A percentile compares a stretch with the other conserved stretches of the same genome.
phyloP scores from a whole-genome alignment of 2,329 filamentous ascomycete species.

The Xylariaceae sp. region DNA sequence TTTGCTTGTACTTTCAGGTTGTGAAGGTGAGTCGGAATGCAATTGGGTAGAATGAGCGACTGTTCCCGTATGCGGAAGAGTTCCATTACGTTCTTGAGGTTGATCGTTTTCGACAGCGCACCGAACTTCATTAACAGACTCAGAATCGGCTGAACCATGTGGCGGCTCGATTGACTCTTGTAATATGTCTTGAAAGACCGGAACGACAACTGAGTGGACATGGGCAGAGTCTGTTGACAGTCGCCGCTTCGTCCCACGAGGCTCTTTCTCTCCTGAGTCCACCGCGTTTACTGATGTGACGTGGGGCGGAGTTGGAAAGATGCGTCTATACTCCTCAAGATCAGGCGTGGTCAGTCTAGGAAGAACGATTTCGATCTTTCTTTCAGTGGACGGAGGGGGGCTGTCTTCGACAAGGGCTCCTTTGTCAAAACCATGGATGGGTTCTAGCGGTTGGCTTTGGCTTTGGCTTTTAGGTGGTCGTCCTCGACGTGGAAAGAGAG shows the following conservation, averaged over 20 bases:
- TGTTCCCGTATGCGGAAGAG: not conserved
- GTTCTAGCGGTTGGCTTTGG: not conserved
- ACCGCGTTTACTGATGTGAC: not conserved
- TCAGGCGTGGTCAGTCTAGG: not conserved
- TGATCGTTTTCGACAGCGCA: not conserved
- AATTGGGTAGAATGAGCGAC: not conserved
- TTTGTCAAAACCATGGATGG: not conserved
- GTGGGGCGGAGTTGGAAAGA: not conserved
- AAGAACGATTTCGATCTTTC: conserved; percentile 17
- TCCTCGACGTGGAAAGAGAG: too few relatives aligned
- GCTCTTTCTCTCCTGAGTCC: not conserved
- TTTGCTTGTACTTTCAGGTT: not conserved
- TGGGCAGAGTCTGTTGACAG: not conserved
- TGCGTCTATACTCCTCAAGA: not conserved
- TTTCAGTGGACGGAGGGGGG: not conserved
- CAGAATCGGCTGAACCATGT: not conserved
- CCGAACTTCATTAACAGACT: not conserved
- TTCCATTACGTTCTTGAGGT: conserved; percentile 1
- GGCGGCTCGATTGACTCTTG: not conserved
- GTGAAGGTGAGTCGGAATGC: not conserved
- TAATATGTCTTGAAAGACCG: not conserved
- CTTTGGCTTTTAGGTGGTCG: too few relatives aligned
- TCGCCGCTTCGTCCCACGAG: not conserved
- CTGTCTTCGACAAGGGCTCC: not conserved
- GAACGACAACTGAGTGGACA: not conserved